Conservation (phyloP, 2,329 filamentous ascomycete species). For the Knoxdaviesia capensis region DNA sequence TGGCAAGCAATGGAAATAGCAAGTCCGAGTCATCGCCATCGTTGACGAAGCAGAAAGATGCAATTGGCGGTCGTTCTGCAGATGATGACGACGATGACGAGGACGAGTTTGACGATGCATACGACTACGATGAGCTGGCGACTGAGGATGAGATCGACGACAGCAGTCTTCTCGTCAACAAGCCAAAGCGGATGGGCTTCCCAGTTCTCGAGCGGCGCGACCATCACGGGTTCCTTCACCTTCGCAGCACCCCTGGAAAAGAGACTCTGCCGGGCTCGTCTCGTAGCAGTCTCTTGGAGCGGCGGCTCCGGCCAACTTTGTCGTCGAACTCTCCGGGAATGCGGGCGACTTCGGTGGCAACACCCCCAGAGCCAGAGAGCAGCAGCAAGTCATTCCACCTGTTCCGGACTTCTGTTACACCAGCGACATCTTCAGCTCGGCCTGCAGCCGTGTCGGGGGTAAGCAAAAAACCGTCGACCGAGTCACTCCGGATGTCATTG, state of each 20-base stretch:
- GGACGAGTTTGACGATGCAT: conserved; percentile 13
- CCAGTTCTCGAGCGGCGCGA: no score
- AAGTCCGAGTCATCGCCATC: conserved; percentile 31
- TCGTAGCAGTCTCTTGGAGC: conserved; percentile 29
- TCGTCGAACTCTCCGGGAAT: conserved; percentile 16
- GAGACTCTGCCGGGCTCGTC: conserved; percentile 43
- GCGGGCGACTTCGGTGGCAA: no score
- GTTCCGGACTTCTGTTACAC: no score
- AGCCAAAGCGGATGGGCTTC: no score
- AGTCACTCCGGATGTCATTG: conserved; percentile 26
- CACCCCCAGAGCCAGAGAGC: no score
- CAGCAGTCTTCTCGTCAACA: no score
- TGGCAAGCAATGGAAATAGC: conserved; percentile 22
- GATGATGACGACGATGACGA: conserved; percentile 29
- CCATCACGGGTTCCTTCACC: no score
- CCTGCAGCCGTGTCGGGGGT: conserved; percentile 19
- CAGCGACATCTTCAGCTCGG: conserved; percentile 23
- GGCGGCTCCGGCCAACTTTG: conserved; percentile 67
- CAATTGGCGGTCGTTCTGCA: conserved; percentile 9
- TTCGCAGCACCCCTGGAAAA: no score
- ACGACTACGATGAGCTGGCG: not conserved
- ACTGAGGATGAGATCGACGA: conserved; percentile 1
- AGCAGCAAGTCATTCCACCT: no score
- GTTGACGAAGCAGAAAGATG: conserved; percentile 21
- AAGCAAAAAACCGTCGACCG: conserved; percentile 32